phyloP scores from a whole-genome alignment of 2,329 filamentous ascomycete genomes.

The Zymoseptoria pseudotritici region DNA sequence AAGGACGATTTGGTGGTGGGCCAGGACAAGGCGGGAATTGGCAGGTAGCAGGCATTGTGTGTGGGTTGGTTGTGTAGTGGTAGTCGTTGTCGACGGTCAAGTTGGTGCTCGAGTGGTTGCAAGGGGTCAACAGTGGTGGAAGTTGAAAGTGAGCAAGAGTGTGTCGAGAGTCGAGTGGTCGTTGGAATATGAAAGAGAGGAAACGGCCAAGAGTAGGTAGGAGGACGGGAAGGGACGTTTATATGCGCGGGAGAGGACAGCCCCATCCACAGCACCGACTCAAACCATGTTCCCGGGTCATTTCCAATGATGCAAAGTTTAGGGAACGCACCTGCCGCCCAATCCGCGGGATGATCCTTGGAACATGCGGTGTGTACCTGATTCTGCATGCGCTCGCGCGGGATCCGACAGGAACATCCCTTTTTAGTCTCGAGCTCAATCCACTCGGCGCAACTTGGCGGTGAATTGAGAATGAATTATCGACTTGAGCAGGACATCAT shows the following conservation, averaged over 20 bases:
- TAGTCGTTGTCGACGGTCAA: background rate
- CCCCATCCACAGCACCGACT: background rate
- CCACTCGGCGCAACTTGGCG: background rate
- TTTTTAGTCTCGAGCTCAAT: background rate
- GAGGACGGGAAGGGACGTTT: background rate
- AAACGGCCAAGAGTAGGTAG: background rate
- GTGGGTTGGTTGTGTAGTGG: conserved; percentile 5
- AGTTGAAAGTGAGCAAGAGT: background rate
- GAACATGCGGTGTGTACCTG: conserved; percentile 10
- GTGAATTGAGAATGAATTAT: background rate
- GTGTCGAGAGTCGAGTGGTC: background rate
- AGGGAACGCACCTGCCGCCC: conserved; percentile 9
- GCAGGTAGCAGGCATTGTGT: conserved; percentile 33
- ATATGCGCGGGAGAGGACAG: background rate
- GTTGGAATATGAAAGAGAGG: background rate
- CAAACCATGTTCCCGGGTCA: conserved; percentile 3
- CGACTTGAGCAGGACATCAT: background rate
- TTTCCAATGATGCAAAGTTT: conserved; percentile 16
- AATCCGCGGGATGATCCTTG: background rate
- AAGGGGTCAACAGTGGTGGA: background rate
- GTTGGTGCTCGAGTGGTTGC: background rate
- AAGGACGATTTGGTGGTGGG: conserved; percentile 39
- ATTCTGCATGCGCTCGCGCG: background rate
- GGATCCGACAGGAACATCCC: background rate
- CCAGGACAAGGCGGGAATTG: conserved; percentile 39